Evolutionary conservation across 2,329 filamentous ascomycete genomes (phyloP), one percentile per base, ranked within the genome.

Genomic region (Periconia digitata): DNA sequence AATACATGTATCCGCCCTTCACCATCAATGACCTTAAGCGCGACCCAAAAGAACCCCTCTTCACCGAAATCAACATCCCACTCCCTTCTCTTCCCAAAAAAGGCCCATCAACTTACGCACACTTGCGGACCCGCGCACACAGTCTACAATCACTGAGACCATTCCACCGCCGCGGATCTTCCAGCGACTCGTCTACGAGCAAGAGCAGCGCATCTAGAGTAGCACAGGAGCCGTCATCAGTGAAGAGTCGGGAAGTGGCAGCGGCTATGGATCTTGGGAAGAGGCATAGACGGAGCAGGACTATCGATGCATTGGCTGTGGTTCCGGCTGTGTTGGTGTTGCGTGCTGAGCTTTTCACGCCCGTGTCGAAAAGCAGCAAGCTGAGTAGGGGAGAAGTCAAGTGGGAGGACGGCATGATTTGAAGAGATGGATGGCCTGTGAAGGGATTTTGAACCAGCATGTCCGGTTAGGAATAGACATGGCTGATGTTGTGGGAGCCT

Each of bases 311-410:
- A n/a, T 42, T 69, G 23, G 68, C 67, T 7, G 62, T 71, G 34
- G 61, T 69, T 13, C 68, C 68, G 1, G 62, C 68, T 3, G 63
- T 70, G 17, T 42, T 71, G 47, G 57, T 71, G 29, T 34, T 71
- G 54, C 62, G 61, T 23, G 65, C 68, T 2, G 68, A 71, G 53
- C 42, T 70, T 40, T 71, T 71, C 35, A 71, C 67, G 42, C 68
- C 68, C 4, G 10, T 32, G 27, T 5, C 4, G 27, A 32, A 10
- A 57, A 54, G 35, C 38, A 55, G 43, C 4, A 46, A 32, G 29
- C 49, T 49, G 22, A 49, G 39, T 21, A 38, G 38, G 21, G 40
- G 38, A n/a, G 44, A 40, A 12, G 58, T 58, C n/a, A 56, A 53
- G 44, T 63, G 59, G 64, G 59, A 60, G 44, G 56, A 60, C 40